Base-by-base conservation (phyloP, 2,329 filamentous ascomycete species). In the Elsinoe fawcettii region DNA sequence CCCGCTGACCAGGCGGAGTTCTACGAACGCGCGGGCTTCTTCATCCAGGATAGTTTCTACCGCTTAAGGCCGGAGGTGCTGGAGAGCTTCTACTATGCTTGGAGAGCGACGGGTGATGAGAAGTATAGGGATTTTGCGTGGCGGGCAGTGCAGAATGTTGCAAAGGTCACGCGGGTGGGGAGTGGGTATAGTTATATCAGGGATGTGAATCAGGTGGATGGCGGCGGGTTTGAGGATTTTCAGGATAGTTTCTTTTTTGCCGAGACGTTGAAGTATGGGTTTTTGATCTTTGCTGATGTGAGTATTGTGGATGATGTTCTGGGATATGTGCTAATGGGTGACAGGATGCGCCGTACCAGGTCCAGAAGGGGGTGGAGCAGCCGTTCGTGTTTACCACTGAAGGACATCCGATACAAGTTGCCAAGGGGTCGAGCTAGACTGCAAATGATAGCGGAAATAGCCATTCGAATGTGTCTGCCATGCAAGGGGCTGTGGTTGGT, bases 231-330 rank as follows among this genome's bases (percentile, higher is more conserved):
- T 59, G 70, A 71, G 41, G 82, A 95, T 69, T 85, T 86, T 68
- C 87, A 92, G 77, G 88, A 95, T 73, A 91, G 86, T 65, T 95
- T 93, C 74, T 85, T 87, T 75, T 90, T 95, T 69, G 89, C 90
- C 0, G 90, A 95, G 75, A 86, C 90, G 61, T 69, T 95, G 70
- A 95, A 95, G 77, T 95, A 95, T 69, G 75, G 80, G 58, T 95
- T 88, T 72, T 69, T 95, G 64, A 87, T 88, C 59, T 82, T 84
- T 66, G 59, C 70, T 64, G 63, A 66, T 63, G 63, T 51, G 25
- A 44, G 49, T 58, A 18, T 32, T 46, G 23, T 44, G 22, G n/a
- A 34, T 27, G 14, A 30, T 39, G 20, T 8, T 39, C 51, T 23
- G 18, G 16, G 37, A 43, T 27, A 55, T 56, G 60, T 66, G 55